phyloP scores from a whole-genome alignment of 2,329 filamentous ascomycete genomes.

The Colletotrichum kahawae region DNA sequence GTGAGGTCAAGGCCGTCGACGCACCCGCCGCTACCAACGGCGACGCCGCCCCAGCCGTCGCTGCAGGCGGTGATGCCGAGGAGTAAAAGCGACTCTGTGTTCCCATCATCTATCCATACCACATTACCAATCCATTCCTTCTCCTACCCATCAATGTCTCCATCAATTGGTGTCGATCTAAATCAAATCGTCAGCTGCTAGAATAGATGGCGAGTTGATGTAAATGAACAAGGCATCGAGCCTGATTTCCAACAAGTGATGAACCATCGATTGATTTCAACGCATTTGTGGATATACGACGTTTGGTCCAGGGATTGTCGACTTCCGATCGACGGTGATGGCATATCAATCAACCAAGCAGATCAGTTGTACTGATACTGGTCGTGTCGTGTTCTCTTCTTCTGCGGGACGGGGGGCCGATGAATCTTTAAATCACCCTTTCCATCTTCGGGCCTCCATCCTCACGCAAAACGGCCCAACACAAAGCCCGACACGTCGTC shows the following conservation, averaged over 20 bases:
- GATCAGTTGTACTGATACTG: background rate
- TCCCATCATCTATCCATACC: background rate
- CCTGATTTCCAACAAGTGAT: background rate
- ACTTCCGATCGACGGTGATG: background rate
- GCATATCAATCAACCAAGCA: background rate
- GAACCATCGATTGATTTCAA: background rate
- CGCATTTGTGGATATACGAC: background rate
- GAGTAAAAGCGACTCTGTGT: conserved; percentile 4
- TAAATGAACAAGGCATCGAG: background rate
- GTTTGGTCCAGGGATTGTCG: background rate
- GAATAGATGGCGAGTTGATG: conserved; percentile 10
- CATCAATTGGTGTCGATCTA: background rate
- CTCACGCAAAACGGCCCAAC: background rate
- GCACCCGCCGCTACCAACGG: conserved; percentile 28
- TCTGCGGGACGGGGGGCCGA: background rate
- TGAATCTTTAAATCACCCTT: background rate
- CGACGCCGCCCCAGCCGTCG: conserved; percentile 28
- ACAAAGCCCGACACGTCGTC: background rate
- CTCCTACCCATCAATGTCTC: background rate
- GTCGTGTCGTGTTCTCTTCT: background rate
- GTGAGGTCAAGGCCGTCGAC: conserved; percentile 30
- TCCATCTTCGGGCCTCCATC: background rate
- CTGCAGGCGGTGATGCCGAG: conserved; percentile 24
- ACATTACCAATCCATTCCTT: background rate
- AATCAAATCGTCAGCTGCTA: background rate